Conservation (phyloP, 2,329 filamentous ascomycete species). For the Colletotrichum limetticola region DNA sequence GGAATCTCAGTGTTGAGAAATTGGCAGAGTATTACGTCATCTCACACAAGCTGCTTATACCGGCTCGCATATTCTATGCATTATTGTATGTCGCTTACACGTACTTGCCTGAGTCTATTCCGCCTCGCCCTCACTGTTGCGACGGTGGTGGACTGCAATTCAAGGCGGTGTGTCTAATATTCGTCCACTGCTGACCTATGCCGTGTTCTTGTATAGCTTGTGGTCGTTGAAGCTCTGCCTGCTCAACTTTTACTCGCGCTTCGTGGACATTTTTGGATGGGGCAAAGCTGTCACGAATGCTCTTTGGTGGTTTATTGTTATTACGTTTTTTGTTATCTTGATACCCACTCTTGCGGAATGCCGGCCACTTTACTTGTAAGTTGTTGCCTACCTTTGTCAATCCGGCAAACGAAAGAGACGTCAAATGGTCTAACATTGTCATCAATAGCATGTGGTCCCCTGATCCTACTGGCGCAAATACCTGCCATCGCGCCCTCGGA, state of each 20-base stretch:
- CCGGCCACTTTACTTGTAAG: constrained; percentile 40
- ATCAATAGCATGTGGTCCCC: constrained; percentile 16
- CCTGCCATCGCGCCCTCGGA: constrained; percentile 40
- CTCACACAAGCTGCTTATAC: constrained; percentile 43
- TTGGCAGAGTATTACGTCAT: constrained; percentile 38
- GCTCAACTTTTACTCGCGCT: constrained; percentile 44
- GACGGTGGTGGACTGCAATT: background rate
- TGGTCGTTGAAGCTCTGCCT: constrained; percentile 45
- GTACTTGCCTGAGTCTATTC: too few relatives aligned
- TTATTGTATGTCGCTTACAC: constrained; percentile 39
- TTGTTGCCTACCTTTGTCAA: background rate
- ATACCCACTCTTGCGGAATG: constrained; percentile 43
- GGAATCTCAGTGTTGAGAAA: constrained; percentile 28
- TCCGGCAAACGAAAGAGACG: too few relatives aligned
- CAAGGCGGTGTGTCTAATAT: background rate
- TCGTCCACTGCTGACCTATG: constrained; percentile 3
- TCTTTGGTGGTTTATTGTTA: constrained; percentile 42
- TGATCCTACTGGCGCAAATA: constrained; percentile 7
- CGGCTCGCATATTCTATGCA: constrained; percentile 43
- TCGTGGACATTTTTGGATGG: constrained; percentile 39
- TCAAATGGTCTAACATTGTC: background rate
- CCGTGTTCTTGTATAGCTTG: constrained; percentile 34
- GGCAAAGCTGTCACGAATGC: constrained; percentile 37
- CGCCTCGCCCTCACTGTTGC: background rate
- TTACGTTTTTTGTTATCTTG: constrained; percentile 42